Conservation (phyloP, 257 asterid genomes). For the Knoxia roxburghii region DNA sequence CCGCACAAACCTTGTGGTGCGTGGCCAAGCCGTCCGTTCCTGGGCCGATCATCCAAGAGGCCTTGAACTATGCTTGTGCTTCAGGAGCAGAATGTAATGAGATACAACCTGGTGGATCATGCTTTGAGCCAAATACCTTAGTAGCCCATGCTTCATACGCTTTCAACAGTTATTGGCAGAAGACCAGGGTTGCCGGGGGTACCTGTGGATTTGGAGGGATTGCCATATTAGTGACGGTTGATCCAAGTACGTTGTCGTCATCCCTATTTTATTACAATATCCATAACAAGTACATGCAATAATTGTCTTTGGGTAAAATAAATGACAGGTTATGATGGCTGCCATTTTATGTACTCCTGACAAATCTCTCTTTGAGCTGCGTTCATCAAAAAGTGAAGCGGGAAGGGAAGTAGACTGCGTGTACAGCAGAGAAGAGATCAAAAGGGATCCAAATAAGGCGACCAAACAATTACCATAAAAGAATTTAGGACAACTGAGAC, state of each 20-base stretch:
- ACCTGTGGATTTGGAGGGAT: slow-evolving; percentile 93
- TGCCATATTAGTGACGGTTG: slow-evolving; percentile 77
- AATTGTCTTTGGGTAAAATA: too few relatives aligned
- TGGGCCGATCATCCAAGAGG: slow-evolving; percentile 82
- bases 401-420: background rate
- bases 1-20: slow-evolving; percentile 63
- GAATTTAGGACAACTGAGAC: too few relatives aligned
- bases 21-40: slow-evolving; percentile 95
- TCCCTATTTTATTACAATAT: background rate
- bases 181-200: slow-evolving; percentile 68
- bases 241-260: slow-evolving; percentile 58
- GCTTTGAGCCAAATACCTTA: slow-evolving; percentile 69
- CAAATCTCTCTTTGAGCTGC: background rate
- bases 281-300: too few relatives aligned
- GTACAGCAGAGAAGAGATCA: too few relatives aligned
- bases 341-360: slow-evolving; percentile 59
- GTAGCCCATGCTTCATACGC: slow-evolving; percentile 92
- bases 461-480: too few relatives aligned
- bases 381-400: background rate
- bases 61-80: slow-evolving; percentile 89
- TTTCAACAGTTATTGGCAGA: slow-evolving; percentile 87
- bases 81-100: slow-evolving; percentile 83
- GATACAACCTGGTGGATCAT: slow-evolving; percentile 63
- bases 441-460: too few relatives aligned
- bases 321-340: slow-evolving; percentile 69